phyloP scores from a whole-genome alignment of 2,329 filamentous ascomycete genomes.

The Colletotrichum magnum region DNA sequence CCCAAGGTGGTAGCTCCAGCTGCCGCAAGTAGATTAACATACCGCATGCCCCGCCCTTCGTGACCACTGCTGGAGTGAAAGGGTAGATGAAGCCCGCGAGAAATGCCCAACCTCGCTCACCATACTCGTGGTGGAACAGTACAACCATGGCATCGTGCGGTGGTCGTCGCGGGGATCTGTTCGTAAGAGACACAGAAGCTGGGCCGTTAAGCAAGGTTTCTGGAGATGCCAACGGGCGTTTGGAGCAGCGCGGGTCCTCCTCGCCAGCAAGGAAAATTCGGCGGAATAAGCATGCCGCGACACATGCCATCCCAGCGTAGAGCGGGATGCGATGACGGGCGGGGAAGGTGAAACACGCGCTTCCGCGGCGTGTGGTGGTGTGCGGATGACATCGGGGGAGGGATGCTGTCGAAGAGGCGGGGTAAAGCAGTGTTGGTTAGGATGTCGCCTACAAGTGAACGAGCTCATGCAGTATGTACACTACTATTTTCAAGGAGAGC shows the following conservation, averaged over 20 bases:
- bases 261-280: neutral
- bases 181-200: too few species aligned
- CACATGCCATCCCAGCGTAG: conserved; percentile 37
- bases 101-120: neutral
- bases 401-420: neutral
- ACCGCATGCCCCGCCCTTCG: too few species aligned
- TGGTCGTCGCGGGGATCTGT: neutral
- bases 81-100: neutral
- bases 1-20: too few species aligned
- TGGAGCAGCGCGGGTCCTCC: neutral
- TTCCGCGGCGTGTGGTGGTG: neutral
- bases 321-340: conserved; percentile 26
- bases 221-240: neutral
- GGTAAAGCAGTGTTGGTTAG: neutral
- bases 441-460: neutral
- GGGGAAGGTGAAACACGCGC: conserved; percentile 24
- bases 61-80: too few species aligned
- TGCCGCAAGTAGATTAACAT: too few species aligned
- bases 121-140: neutral
- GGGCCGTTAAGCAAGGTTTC: conserved; percentile 16
- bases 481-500: neutral
- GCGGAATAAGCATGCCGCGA: conserved; percentile 9
- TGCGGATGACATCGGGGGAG: neutral
- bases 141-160: neutral
- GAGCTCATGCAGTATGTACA: too few species aligned